Conservation (phyloP, 352 stramenopile species). For the Poterioochromonas sp. region DNA sequence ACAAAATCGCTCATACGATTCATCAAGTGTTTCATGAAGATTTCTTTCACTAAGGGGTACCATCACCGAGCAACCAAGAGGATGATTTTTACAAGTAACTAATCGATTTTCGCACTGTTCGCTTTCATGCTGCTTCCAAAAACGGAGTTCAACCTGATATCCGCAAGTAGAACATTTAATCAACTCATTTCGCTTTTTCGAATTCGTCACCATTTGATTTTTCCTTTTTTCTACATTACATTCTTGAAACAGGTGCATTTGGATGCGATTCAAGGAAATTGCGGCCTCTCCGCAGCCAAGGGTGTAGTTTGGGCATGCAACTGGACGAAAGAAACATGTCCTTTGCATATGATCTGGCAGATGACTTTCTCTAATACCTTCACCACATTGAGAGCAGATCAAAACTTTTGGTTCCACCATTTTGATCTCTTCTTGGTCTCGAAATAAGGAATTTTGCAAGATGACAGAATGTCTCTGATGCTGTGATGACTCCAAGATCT, state of each 20-base stretch:
- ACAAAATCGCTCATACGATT: background rate
- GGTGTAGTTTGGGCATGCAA: background rate
- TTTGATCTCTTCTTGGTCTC: background rate
- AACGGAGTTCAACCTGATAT: background rate
- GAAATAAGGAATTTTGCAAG: no score
- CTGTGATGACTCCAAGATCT: no score
- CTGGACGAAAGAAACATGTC: background rate
- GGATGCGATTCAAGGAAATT: background rate
- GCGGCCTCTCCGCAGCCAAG: background rate
- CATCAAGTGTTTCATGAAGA: background rate
- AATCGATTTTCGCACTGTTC: background rate
- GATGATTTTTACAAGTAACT: conserved; percentile 13
- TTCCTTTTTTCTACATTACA: background rate
- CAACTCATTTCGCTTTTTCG: background rate
- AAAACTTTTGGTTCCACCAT: background rate
- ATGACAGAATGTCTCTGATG: no score
- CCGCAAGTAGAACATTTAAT: conserved; percentile 9
- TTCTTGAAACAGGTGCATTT: background rate
- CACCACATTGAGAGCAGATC: background rate
- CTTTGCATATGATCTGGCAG: background rate
- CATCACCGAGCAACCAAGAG: conserved; percentile 6
- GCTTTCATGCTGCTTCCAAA: background rate
- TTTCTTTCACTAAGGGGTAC: background rate
- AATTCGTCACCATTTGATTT: background rate
- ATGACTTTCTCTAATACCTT: background rate